Conservation (phyloP, 176 grass and related monocot genomes). For the Elymus sibiricus region DNA sequence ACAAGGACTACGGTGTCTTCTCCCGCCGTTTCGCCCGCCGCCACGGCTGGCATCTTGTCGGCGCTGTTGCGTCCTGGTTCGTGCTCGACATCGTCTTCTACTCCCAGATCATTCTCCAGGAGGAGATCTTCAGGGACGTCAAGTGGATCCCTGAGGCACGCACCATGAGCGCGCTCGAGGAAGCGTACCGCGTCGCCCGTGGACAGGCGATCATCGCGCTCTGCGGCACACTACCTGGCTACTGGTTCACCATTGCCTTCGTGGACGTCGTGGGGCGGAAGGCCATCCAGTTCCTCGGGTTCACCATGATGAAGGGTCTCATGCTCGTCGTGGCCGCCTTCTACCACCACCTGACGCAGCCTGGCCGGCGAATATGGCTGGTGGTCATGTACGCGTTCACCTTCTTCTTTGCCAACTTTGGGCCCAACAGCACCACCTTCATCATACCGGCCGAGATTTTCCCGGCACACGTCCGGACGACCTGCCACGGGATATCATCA, state of each 20-base stretch:
- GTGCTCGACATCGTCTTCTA: slow-evolving; percentile 1
- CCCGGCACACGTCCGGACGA: neutral
- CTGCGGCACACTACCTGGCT: neutral
- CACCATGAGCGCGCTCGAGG: slow-evolving; percentile 10
- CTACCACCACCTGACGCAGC: neutral
- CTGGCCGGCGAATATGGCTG: neutral
- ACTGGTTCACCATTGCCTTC: slow-evolving; percentile 12
- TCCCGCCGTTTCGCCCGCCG: neutral
- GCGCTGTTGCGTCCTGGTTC: neutral
- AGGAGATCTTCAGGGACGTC: neutral
- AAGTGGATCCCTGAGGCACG: neutral
- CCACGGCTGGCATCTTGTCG: neutral
- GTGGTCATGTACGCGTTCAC: slow-evolving; percentile 3
- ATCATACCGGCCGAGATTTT: slow-evolving; percentile 1
- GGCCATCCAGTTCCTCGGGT: slow-evolving; percentile 5
- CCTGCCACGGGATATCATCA: neutral
- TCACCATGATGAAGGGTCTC: slow-evolving; percentile 6
- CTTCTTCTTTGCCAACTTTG: slow-evolving; percentile 6
- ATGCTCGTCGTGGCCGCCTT: neutral
- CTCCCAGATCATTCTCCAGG: slow-evolving; percentile 4
- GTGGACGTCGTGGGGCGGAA: neutral
- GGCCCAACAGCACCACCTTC: slow-evolving; percentile 4
- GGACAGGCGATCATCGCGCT: neutral
- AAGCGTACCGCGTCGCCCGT: neutral
- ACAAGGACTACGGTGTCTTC: neutral